Evolutionary conservation across 2,329 filamentous ascomycete species (phyloP).

Genomic region (Alternaria arbusti): DNA sequence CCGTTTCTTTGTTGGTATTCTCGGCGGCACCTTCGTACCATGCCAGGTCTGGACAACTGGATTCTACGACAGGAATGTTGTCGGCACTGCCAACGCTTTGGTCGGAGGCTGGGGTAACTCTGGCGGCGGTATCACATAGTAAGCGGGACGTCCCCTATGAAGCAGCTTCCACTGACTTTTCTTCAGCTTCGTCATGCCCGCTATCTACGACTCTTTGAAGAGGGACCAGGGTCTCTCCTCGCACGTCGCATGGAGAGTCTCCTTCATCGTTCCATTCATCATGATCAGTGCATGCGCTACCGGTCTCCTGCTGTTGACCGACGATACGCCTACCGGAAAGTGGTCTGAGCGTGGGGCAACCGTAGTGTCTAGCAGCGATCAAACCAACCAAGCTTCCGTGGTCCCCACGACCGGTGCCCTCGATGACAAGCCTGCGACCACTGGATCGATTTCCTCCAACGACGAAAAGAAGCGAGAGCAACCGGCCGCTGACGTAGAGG

Average conservation of each 20-base stretch:
- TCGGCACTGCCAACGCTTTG: slow-evolving; percentile 86
- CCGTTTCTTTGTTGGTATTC: slow-evolving; percentile 81
- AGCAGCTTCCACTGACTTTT: slow-evolving; percentile 11
- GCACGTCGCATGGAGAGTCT: slow-evolving; percentile 80
- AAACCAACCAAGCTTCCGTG: slow-evolving; percentile 56
- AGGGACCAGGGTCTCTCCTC: slow-evolving; percentile 62
- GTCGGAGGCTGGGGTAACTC: slow-evolving; percentile 86
- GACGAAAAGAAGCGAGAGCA: slow-evolving; percentile 45
- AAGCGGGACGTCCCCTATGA: slow-evolving; percentile 6
- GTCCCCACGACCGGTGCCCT: slow-evolving; percentile 60
- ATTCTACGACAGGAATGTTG: slow-evolving; percentile 91
- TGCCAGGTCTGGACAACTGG: slow-evolving; percentile 93
- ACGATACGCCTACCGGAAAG: slow-evolving; percentile 81
- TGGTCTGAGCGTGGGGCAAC: slow-evolving; percentile 76
- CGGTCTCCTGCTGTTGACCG: slow-evolving; percentile 74
- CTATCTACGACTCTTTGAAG: slow-evolving; percentile 80
- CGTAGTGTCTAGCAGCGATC: slow-evolving; percentile 60
- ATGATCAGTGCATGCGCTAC: slow-evolving; percentile 71
- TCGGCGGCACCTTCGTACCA: slow-evolving; percentile 79
- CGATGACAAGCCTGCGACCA: slow-evolving; percentile 48
- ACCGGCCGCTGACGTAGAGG: slow-evolving; percentile 50
- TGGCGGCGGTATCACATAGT: slow-evolving; percentile 86
- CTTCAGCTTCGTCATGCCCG: slow-evolving; percentile 81
- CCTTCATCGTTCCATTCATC: slow-evolving; percentile 83
- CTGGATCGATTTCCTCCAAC: slow-evolving; percentile 47